Evolutionary conservation across 257 asterid genomes (phyloP).

Genomic region (Primulina tabacum): DNA sequence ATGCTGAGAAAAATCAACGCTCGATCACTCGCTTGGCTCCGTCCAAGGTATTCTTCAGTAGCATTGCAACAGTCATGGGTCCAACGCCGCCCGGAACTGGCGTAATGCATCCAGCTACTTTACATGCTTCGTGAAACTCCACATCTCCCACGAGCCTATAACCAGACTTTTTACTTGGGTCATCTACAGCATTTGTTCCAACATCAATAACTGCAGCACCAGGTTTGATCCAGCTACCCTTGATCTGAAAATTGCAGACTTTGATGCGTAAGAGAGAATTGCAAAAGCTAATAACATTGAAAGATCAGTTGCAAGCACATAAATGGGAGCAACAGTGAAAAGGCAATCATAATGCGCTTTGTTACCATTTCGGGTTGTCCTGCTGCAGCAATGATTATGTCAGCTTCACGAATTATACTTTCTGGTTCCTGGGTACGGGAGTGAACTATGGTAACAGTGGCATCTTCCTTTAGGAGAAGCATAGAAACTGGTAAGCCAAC

Average conservation of each 20-base stretch:
- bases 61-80: conserved; percentile 96
- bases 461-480: conserved; percentile 88
- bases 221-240: conserved; percentile 97
- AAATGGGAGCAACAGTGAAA: neutral
- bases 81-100: conserved; percentile 99
- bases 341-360: neutral
- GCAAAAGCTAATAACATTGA: neutral
- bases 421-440: conserved; percentile 83
- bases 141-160: conserved; percentile 96
- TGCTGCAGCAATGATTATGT: conserved; percentile 92
- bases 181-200: conserved; percentile 87
- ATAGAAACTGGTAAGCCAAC: conserved; percentile 92
- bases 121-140: conserved; percentile 73
- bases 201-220: conserved; percentile 99
- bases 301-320: neutral
- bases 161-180: conserved; percentile 71
- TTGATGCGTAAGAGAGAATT: neutral
- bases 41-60: conserved; percentile 76
- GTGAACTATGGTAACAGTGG: conserved; percentile 85
- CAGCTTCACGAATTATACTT: conserved; percentile 73
- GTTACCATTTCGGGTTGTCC: conserved; percentile 88
- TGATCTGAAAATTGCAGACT: conserved; percentile 44
- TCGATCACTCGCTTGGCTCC: conserved; percentile 79
- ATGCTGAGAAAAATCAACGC: conserved; percentile 21
- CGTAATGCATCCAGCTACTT: conserved; percentile 82